Evolutionary conservation across 495 filamentous ascomycete species (phyloP), one percentile per base, ranked within the genome.

Genomic region (Daldinia caldariorum): DNA sequence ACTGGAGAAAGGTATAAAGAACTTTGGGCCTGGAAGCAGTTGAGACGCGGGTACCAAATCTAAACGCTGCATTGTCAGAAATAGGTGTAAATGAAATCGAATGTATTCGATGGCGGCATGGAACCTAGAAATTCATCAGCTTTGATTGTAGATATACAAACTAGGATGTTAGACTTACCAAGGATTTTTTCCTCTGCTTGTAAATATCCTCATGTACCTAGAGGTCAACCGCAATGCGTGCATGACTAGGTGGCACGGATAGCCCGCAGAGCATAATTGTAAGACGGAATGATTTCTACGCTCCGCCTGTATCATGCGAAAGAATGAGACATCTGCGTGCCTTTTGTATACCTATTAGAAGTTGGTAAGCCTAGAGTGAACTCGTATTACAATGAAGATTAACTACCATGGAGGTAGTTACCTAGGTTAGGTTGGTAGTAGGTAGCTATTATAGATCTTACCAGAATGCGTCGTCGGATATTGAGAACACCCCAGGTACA

Each of bases 401-500:
- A n/a, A n/a, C n/a, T n/a, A n/a, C n/a, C n/a, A n/a, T n/a, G n/a
- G n/a, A n/a, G n/a, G n/a, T n/a, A n/a, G n/a, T n/a, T n/a, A n/a
- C n/a, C n/a, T n/a, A n/a, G n/a, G n/a, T n/a, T n/a, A n/a, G n/a
- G n/a, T n/a, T n/a, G n/a, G n/a, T n/a, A n/a, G n/a, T n/a, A n/a
- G n/a, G n/a, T n/a, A n/a, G n/a, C n/a, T n/a, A n/a, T n/a, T n/a
- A n/a, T n/a, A n/a, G n/a, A n/a, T n/a, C n/a, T 4, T 62, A 87
- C 85, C 61, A 85, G 53, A 45, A 87, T 82, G 29, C 85, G 79
- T 60, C 83, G 80, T 57, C 85, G 74, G 59, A 86, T 70, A 37
- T 84, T 83, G 57, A 83, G 77, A 9, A 86, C 76, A n/a, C 85
- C 84, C 84, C 85, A 88, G 18, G 84, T 78, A 1, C 78, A 77